Percentiles rank a stretch among this genome's conserved stretches.
Evolutionary conservation across 345 rosid species (phyloP).

Genomic region (Erodium maritimum): DNA sequence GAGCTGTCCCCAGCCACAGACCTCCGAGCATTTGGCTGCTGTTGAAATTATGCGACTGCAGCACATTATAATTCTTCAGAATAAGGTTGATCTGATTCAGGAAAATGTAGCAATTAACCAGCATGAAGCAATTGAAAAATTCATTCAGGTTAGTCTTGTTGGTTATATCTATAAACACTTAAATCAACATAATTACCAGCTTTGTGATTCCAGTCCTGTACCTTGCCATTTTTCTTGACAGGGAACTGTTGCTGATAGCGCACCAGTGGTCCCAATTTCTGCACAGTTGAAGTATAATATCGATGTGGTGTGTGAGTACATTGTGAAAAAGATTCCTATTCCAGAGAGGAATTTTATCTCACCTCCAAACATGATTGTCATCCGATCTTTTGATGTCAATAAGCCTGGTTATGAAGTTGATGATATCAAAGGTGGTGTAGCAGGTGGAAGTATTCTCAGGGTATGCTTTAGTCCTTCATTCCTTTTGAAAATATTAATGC

Average conservation of each 20-base stretch:
- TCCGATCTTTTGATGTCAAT: slow-evolving; percentile 92
- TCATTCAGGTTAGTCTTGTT: slow-evolving; percentile 44
- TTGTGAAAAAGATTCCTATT: slow-evolving; percentile 89
- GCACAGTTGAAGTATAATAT: slow-evolving; percentile 90
- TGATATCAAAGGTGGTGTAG: slow-evolving; percentile 94
- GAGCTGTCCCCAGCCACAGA: slow-evolving; percentile 96
- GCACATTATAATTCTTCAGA: slow-evolving; percentile 87
- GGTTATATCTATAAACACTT: background rate
- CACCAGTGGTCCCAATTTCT: slow-evolving; percentile 88
- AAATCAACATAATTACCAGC: background rate
- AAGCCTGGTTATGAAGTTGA: slow-evolving; percentile 91
- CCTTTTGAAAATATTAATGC: too few relatives aligned
- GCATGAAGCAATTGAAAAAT: slow-evolving; percentile 79
- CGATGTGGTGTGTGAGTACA: slow-evolving; percentile 90
- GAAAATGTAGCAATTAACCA: slow-evolving; percentile 88
- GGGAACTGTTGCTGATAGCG: slow-evolving; percentile 92
- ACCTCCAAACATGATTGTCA: slow-evolving; percentile 94
- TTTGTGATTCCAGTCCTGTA: background rate
- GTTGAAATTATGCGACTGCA: slow-evolving; percentile 93
- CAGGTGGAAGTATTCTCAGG: slow-evolving; percentile 95
- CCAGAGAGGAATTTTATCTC: slow-evolving; percentile 83
- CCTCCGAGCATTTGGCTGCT: slow-evolving; percentile 97
- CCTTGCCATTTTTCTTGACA: slow-evolving; percentile 14
- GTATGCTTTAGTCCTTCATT: slow-evolving; percentile 22
- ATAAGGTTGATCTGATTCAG: slow-evolving; percentile 93